Base-by-base conservation (phyloP, 495 filamentous ascomycete genomes). In the Pyrenula massariospora region DNA sequence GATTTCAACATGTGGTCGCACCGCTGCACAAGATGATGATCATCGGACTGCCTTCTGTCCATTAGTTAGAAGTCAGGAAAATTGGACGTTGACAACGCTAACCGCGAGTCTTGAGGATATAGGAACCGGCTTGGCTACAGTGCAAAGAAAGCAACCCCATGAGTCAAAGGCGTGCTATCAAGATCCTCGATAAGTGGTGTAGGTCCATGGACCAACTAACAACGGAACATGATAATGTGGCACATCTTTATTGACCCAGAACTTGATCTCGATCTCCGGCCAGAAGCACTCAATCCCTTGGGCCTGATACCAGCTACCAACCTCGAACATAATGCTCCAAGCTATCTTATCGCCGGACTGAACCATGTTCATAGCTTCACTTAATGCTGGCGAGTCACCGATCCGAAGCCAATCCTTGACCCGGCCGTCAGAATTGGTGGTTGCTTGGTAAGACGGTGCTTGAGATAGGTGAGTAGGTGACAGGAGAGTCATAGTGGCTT, bases 211-310 rank as follows among this genome's bases (percentile, higher is more conserved):
- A 55, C 88, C 83, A 71, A 98, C 66, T 67, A 98, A 62, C 66
- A 98, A 72, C 23, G 93, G 93, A 2, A 98, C 87, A 80, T 98
- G 93, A 63, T 91, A 96, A 72, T 94, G 87, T 77, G 87, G 79
- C 12, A 74, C 83, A 52, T 78, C 76, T 24, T 69, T 69, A 59
- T 81, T 77, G 1, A 92, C 89, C 50, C 79, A 81, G 68, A 98
- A 96, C 54, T 82, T 82, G 48, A 98, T 80, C 68, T 85, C 83
- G n/a, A 96, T 90, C 71, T 91, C 87, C 22, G 89, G 89, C 68
- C 89, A 96, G 67, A 98, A 96, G 2, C 89, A 90, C 57, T 86
- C 78, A 56, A 83, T 80, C 0, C 72, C 80, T 58, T 81, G 72
- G 12, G 69, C 75, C 57, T 86, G 87, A 65, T 84, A 95, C 73